Base-by-base conservation (phyloP, 202 grass and related monocot genomes). In the Panicum hallii region DNA sequence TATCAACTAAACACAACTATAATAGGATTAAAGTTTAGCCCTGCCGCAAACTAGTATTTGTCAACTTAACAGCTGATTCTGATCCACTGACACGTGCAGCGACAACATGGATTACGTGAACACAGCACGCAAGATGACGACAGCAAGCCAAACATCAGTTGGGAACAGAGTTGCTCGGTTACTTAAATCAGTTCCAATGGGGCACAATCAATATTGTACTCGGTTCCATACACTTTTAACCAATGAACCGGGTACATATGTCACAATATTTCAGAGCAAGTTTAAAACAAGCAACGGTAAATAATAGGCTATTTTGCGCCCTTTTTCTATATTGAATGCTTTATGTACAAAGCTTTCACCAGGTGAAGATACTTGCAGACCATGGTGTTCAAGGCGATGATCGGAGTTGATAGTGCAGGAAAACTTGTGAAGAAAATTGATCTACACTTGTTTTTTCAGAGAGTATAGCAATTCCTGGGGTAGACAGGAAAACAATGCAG, bases 401-500 rank as follows among this genome's bases (percentile, higher is more conserved):
- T 76, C 28, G 34, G 34, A 48, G 30, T 54, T 46, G 61, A 80
- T 15, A n/a, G 19, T 43, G 72, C 78, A 65, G 50, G 41, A 73
- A 60, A 74, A 60, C 69, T n/a, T 68, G 80, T 75, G 75, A 26
- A 22, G 5, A 16, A 45, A 20, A n/a, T 44, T 14, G 74, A 36
- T 67, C 83, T 91, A 95, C 13, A 43, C 70, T 11, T 79, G 88
- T 17, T 54, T 49, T 61, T 93, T 97, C 70, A 91, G 44, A 65
- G 78, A 56, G 49, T 97, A 97, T 7, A 97, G 20, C 79, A 97
- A 86, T 53, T 94, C 88, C 95, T 97, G 80, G 23, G 63, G 49
- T 43, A 53, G 52, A 67, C 30, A 60, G 46, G 63, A 67, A 19
- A 76, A 58, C 55, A 48, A 76, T 23, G 55, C 53, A 64, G 8